Evolutionary conservation across 192 early-diverging fungal species (phyloP).

Genomic region (Backusella liffmaniae): DNA sequence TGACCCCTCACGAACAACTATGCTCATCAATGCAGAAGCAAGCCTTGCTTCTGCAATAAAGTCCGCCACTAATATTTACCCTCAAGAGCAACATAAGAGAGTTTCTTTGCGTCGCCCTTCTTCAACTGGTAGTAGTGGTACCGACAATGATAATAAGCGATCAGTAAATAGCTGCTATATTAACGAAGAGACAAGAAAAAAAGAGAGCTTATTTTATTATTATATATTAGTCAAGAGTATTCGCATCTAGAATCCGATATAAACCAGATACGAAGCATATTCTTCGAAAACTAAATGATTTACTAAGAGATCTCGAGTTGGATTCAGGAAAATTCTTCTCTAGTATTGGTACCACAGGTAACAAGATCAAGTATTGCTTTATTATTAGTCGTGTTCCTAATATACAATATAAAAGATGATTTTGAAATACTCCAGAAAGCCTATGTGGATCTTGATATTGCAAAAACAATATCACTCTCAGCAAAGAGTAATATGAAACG

Average conservation of each 20-base stretch:
- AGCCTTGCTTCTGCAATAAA: conserved; percentile 32
- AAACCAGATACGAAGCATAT: conserved; percentile 31
- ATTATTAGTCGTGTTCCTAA: not conserved
- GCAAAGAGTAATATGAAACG: conserved; percentile 25
- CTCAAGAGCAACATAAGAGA: not conserved
- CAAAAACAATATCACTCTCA: conserved; percentile 23
- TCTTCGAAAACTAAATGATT: conserved; percentile 21
- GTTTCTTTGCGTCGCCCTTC: not conserved
- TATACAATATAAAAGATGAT: conserved; percentile 1
- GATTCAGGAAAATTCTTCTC: conserved; percentile 26
- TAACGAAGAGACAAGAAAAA: not conserved
- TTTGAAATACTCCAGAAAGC: conserved; percentile 24
- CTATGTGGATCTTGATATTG: conserved; percentile 21
- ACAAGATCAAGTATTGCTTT: not conserved
- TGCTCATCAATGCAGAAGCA: conserved; percentile 34
- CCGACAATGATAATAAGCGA: not conserved
- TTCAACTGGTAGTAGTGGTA: not conserved
- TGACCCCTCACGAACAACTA: conserved; percentile 8
- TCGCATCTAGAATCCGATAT: conserved; percentile 21
- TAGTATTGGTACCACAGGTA: conserved; percentile 23
- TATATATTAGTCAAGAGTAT: not conserved
- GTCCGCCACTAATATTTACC: conserved; percentile 20
- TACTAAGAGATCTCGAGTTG: conserved; percentile 20
- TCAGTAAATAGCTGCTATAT: not conserved
- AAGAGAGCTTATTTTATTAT: not conserved